A percentile compares a stretch with the other conserved stretches of the same genome.
Conservation (phyloP, 2,329 filamentous ascomycete species). For the Gremmenia infestans region DNA sequence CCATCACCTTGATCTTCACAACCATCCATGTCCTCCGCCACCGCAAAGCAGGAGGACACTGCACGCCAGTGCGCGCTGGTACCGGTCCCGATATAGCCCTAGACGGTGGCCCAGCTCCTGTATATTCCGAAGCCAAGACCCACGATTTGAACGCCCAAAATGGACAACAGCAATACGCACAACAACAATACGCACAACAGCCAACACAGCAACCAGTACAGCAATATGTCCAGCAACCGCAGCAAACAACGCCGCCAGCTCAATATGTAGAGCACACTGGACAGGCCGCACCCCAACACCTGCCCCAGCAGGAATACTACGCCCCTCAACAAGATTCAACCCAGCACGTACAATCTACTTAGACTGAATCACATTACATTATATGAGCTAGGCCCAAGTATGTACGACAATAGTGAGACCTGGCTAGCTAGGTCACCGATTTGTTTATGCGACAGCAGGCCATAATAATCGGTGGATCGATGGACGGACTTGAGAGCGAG, state of each 20-base stretch:
- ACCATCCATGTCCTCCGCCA: slow-evolving; percentile 13
- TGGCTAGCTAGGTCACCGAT: too few species aligned
- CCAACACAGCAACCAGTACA: background rate
- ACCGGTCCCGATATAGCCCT: background rate
- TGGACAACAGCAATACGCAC: background rate
- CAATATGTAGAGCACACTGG: too few species aligned
- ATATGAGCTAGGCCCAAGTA: too few species aligned
- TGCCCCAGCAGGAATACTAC: background rate
- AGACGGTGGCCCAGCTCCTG: background rate
- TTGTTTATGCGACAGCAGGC: too few species aligned
- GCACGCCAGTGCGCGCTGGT: background rate
- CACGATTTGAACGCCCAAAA: background rate
- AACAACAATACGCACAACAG: too few species aligned
- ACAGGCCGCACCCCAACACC: too few species aligned
- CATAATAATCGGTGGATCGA: too few species aligned
- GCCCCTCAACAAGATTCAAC: background rate
- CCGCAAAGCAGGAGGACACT: slow-evolving; percentile 15
- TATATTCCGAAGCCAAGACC: background rate
- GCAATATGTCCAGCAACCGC: background rate
- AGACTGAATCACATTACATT: background rate
- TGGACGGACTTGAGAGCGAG: too few species aligned
- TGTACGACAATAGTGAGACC: too few species aligned
- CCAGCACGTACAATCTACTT: background rate
- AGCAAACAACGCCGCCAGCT: too few species aligned
- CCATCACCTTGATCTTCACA: slow-evolving; percentile 10